These are phyloP conservation scores for Ophiocordyceps robertsii DNA, from an alignment of 2,329 filamentous ascomycete genomes.

Conservation along the genomic window DNA sequence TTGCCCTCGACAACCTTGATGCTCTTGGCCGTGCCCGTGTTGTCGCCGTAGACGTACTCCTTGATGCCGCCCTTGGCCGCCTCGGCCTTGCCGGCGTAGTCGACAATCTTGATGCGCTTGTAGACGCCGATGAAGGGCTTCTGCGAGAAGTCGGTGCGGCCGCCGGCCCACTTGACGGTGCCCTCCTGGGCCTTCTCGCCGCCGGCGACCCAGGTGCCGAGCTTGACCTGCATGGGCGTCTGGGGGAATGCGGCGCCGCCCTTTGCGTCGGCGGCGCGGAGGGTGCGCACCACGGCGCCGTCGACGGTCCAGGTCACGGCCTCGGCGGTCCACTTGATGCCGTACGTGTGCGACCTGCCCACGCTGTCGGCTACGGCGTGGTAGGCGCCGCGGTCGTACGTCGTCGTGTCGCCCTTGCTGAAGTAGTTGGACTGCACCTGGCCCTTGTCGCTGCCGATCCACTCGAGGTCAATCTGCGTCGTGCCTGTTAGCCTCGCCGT, in stretches of 20 bases:
- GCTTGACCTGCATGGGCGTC: constrained; percentile 58
- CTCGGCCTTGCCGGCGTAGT: constrained; percentile 37
- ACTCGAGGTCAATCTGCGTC: constrained; percentile 81
- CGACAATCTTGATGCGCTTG: constrained; percentile 39
- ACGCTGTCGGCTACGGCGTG: constrained; percentile 39
- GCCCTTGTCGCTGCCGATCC: constrained; percentile 58
- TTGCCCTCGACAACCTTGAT: constrained; percentile 34
- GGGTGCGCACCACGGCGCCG: constrained; percentile 44
- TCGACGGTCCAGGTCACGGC: constrained; percentile 53
- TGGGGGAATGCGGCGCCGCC: constrained; percentile 51
- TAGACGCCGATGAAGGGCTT: constrained; percentile 43
- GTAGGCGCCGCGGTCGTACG: constrained; percentile 56
- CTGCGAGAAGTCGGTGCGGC: constrained; percentile 37
- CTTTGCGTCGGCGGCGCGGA: constrained; percentile 45
- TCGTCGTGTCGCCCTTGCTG: constrained; percentile 58
- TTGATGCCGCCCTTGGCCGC: constrained; percentile 25
- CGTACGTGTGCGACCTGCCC: constrained; percentile 48
- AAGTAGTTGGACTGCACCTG: constrained; percentile 79
- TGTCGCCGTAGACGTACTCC: constrained; percentile 38
- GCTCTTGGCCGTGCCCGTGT: constrained; percentile 33
- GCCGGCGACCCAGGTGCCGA: constrained; percentile 55
- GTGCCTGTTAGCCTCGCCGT: not conserved
- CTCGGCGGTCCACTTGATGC: constrained; percentile 53
- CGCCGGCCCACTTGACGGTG: constrained; percentile 60
- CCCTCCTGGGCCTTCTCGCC: constrained; percentile 43